Conservation (phyloP, 2,329 filamentous ascomycete species). For the Cladosporium cucumerinum region DNA sequence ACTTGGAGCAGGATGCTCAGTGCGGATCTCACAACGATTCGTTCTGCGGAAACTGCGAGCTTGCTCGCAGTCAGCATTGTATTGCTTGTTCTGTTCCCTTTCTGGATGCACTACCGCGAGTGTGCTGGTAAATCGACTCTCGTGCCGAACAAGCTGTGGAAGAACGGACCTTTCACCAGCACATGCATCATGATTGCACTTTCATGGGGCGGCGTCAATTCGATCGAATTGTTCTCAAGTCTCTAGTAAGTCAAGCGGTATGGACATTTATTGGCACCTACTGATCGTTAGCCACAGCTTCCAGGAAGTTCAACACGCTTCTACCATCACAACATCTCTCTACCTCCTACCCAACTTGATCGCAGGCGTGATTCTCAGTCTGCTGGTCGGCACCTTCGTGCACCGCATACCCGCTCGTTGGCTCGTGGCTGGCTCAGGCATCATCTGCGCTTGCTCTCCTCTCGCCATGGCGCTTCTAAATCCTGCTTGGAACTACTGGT, state of each 20-base stretch:
- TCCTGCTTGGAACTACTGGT: constrained; percentile 16
- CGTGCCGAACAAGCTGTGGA: constrained; percentile 63
- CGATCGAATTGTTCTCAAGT: constrained; percentile 17
- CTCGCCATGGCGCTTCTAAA: constrained; percentile 14
- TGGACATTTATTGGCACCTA: background rate
- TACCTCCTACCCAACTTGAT: constrained; percentile 43
- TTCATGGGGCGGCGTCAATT: constrained; percentile 40
- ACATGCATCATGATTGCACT: constrained; percentile 49
- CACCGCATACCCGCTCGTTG: constrained; percentile 25
- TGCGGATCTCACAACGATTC: constrained; percentile 23
- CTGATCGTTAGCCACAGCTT: constrained; percentile 33
- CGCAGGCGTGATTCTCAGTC: constrained; percentile 40
- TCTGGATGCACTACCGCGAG: constrained; percentile 55
- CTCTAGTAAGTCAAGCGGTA: background rate
- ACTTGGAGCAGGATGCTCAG: constrained; percentile 19
- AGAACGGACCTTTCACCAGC: constrained; percentile 52
- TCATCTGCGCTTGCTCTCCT: constrained; percentile 16
- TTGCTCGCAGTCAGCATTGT: constrained; percentile 45
- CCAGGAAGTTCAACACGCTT: constrained; percentile 38
- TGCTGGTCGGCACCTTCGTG: constrained; percentile 40
- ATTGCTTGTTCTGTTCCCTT: constrained; percentile 49
- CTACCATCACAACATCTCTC: constrained; percentile 29
- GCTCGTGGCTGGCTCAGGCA: constrained; percentile 22
- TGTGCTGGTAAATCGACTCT: constrained; percentile 49
- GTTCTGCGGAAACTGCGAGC: constrained; percentile 26